These are phyloP conservation scores for Ambrosia trifida DNA, from an alignment of 129 eudicot genomes.

Conservation along the genomic window DNA sequence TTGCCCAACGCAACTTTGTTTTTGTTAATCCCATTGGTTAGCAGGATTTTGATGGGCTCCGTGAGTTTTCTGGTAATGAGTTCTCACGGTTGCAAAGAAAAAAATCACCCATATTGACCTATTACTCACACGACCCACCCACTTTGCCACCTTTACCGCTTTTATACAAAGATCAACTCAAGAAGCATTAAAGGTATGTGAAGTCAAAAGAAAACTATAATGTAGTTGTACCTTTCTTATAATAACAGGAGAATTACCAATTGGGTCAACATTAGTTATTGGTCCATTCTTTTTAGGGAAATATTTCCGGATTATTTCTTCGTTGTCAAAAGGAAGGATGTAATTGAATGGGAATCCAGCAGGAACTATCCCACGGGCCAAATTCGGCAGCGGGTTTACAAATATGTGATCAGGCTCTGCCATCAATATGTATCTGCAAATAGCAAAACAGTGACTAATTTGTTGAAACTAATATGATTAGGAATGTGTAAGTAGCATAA, in stretches of 20 bases:
- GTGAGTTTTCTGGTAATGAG: too few relatives aligned
- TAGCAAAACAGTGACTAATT: constrained; percentile 19
- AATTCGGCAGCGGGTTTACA: constrained; percentile 64
- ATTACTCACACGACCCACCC: background rate
- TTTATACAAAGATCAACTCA: constrained; percentile 5
- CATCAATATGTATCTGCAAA: constrained; percentile 63
- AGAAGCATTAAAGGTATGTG: background rate
- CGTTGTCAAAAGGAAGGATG: constrained; percentile 56
- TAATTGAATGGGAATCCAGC: constrained; percentile 65
- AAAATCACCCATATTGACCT: background rate
- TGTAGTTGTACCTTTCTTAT: constrained; percentile 53
- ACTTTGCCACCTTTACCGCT: background rate
- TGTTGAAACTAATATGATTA: constrained; percentile 3
- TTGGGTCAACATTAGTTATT: constrained; percentile 61
- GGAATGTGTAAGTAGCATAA: constrained; percentile 7
- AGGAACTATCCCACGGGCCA: constrained; percentile 55
- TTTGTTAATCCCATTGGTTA: too few relatives aligned
- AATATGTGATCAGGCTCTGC: constrained; percentile 79
- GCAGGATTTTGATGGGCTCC: too few relatives aligned
- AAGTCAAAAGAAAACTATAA: background rate
- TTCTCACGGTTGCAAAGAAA: too few relatives aligned
- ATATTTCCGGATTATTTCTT: constrained; percentile 53
- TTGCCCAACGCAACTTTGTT: too few relatives aligned
- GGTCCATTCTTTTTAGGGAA: constrained; percentile 59
- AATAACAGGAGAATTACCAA: constrained; percentile 77